Evolutionary conservation across 2,329 filamentous ascomycete species (phyloP), one percentile per base, ranked within the genome.

Genomic region (Ophiostoma sp.): DNA sequence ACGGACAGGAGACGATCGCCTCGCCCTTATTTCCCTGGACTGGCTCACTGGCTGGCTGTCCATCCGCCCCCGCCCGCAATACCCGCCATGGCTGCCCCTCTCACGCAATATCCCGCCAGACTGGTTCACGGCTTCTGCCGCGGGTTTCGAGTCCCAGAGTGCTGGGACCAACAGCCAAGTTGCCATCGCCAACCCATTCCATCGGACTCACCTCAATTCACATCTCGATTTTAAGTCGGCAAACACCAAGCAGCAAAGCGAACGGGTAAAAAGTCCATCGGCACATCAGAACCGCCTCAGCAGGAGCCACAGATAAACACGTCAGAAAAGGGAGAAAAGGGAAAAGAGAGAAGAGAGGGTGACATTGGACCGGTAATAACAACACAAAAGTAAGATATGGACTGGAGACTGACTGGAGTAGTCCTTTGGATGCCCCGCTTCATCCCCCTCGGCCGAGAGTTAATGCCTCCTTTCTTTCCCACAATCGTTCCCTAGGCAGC

Each of bases 91-190:
- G 39, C 42, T 50, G 25, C 64, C 39, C 39, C 63, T 19, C 39
- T 33, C 42, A 28, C 33, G 19, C 28, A 22, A 69, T 36, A 36
- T 69, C 45, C 66, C 66, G 66, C 66, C 66, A 69, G 45, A 17
- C 17, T 22, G 66, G 66, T 55, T 52, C 66, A 22, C 45, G 66
- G 66, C 17, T 22, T 52, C 31, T 50, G 28, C 64, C 64, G 64
- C 22, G 6, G 22, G 15, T 64, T 66, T 48, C 36, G 36, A 50
- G 42, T 50, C 19, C 45, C 45, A 52, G 66, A 55, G 9, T 3
- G 45, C 66, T 69, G 66, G 66, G 66, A 69, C 66, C 66, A 69
- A 22, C 45, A 25, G 17, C 25, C 39, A 52, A 33, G 42, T 50
- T 25, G 25, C 8, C 64, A 50, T 48, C 63, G 17, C 25, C 39